Evolutionary conservation across 73 alveolate species (phyloP), one percentile per base, ranked within the genome.

Genomic region (Paramecium sexaurelia): DNA sequence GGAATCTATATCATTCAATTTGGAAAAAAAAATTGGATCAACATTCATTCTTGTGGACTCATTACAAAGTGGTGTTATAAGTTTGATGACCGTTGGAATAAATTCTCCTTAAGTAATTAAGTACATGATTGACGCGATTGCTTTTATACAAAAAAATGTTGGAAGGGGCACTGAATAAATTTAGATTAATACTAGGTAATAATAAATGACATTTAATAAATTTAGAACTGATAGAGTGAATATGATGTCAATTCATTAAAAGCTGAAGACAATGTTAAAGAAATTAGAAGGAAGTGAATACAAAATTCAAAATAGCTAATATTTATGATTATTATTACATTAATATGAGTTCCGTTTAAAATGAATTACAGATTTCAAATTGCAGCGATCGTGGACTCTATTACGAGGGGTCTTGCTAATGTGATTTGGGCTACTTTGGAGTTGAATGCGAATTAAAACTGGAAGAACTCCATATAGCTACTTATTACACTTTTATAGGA

Each of bases 1-100:
- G 33, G 98, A 96, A 92, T 94, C 98, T 7, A 95, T 95, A 47
- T 92, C 96, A 17, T 96, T 96, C 75, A 98, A 94, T 90, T 93
- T 96, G 2, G 99, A 96, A 75, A 71, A 92, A 55, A 91, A 95
- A 82, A 43, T 85, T 35, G 99, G 99, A 19, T 78, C 97, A 3
- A 92, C 98, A 0, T 96, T 96, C 55, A 57, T 96, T 61, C 90
- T 96, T 20, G 78, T 96, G 20, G 98, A 96, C 84, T 95, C 95
- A 75, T 87, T 96, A 3, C 91, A 96, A 88, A 75, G 96, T 66
- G 96, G 98, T 29, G 96, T 95, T n/a, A 82, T 95, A 8, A 96
- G 98, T 8, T 78, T 96, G 75, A 61, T 96, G 92, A 92, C 98
- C 6, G 94, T 96, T n/a, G 98, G 95, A 15, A 94, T 84, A 2